Percentiles rank a stretch among this genome's conserved stretches.
These are phyloP conservation scores for Boletus sp. DNA, from an alignment of 1,284 basidiomycete species.

Conservation along the genomic window DNA sequence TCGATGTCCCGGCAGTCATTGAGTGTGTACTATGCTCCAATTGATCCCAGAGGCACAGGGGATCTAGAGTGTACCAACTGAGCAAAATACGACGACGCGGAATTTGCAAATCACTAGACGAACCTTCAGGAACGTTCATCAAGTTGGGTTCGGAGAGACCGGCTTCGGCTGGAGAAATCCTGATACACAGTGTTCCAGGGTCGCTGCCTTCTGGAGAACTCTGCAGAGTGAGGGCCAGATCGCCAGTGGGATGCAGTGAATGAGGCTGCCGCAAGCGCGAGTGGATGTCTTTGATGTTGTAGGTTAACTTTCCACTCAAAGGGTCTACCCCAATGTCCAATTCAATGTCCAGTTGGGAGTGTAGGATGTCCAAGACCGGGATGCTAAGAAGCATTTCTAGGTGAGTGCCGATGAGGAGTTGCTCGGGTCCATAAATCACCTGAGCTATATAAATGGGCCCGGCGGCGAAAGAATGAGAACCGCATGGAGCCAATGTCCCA, in stretches of 20 bases:
- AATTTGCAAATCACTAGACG: background rate
- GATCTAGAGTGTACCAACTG: background rate
- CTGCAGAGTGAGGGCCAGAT: background rate
- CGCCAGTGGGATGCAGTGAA: background rate
- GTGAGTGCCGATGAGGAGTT: background rate
- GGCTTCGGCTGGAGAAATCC: background rate
- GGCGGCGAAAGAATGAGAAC: background rate
- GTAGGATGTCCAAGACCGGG: background rate
- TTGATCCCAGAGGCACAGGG: background rate
- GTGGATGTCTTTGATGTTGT: background rate
- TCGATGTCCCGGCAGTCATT: background rate
- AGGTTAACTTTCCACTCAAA: background rate
- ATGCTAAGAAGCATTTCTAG: background rate
- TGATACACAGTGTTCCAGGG: background rate
- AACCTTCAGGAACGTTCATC: background rate
- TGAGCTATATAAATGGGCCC: background rate
- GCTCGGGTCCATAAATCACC: no score
- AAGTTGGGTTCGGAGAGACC: background rate
- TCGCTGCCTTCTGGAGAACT: background rate
- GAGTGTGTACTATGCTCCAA: background rate
- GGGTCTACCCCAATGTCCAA: background rate
- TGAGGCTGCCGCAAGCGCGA: background rate
- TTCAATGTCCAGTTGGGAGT: slow-evolving; percentile 1
- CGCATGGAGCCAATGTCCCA: background rate
- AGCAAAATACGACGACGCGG: background rate